Base-by-base conservation (phyloP, 106 monocot genomes). In the Dendrobium officinale region DNA sequence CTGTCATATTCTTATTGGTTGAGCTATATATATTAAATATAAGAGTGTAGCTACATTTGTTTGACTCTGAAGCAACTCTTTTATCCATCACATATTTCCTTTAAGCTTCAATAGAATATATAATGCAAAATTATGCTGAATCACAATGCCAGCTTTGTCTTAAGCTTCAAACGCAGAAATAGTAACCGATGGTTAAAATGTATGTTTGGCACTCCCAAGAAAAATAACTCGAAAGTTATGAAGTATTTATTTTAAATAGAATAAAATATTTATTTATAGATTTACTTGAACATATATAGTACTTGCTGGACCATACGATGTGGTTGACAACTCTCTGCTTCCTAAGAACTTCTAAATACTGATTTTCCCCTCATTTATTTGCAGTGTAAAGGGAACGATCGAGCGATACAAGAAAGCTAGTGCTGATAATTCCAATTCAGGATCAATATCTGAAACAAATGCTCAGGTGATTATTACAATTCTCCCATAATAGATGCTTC, bases 331-430 rank as follows among this genome's bases (percentile, higher is more conserved):
- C 51, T 51, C 16, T 51, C 51, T 51, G 51, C 15, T 51, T 51
- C 15, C 15, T 51, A 13, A 51, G 13, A 13, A 51, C 51, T 51
- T 66, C 26, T 26, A 26, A 66, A 6, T 66, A 66, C 64, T 66
- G 22, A 24, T 26, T 61, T 61, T 37, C n/a, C 20, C 20, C 15
- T 26, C 64, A 6, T 66, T 72, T 37, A 7, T 75, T 0, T 80
- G 64, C 84, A 90, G 89, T 83, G 89, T 90, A 24, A 90, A 78
- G 80, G 82, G 80, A 18, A 87, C 87, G 1, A 85, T 90, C 55
- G 89, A 90, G 8, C 77, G 85, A 75, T 90, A 87, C 81, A 90
- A 90, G 70, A 90, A 87, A 77, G 80, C 89, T 11, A 77, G 72
- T 70, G 79, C 61, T 42, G 87, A 81, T 55, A 81, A 78, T 67